Evolutionary conservation across 2,329 filamentous ascomycete species (phyloP).

Genomic region (Thermomyces lanuginosus): DNA sequence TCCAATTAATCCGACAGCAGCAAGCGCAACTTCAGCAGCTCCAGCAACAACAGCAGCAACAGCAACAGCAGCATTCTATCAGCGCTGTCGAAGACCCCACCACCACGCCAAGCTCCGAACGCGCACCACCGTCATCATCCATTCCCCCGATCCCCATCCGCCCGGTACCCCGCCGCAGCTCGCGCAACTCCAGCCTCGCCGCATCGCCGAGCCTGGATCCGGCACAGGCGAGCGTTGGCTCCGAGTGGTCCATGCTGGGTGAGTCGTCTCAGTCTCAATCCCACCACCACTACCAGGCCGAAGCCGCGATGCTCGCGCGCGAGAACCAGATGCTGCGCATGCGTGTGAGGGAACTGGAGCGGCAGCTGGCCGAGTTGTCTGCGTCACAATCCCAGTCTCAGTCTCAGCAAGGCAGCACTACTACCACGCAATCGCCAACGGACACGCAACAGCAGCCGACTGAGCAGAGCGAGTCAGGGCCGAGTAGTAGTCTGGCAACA

Average conservation of each 20-base stretch:
- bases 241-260: constrained; percentile 11
- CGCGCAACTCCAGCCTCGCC: constrained; percentile 14
- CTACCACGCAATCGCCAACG: too few relatives aligned
- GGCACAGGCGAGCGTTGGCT: constrained; percentile 5
- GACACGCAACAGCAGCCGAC: too few relatives aligned
- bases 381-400: too few relatives aligned
- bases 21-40: constrained; percentile 29
- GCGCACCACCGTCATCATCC: constrained; percentile 22
- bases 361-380: constrained; percentile 5
- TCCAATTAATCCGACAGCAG: constrained; percentile 33
- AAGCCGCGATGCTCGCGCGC: constrained; percentile 29
- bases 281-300: constrained; percentile 32
- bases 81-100: constrained; percentile 28
- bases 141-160: constrained; percentile 13
- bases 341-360: constrained; percentile 30
- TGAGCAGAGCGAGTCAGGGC: too few relatives aligned
- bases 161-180: constrained; percentile 15
- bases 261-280: constrained; percentile 28
- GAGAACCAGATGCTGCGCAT: constrained; percentile 34
- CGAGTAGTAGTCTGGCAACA: too few relatives aligned
- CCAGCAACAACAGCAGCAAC: constrained; percentile 18
- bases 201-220: constrained; percentile 17
- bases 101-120: constrained; percentile 27
- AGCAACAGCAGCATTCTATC: constrained; percentile 15
- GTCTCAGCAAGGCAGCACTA: too few relatives aligned